Evolutionary conservation across 768 basidiomycete genomes (phyloP).

Genomic region (Podaxis sp.): DNA sequence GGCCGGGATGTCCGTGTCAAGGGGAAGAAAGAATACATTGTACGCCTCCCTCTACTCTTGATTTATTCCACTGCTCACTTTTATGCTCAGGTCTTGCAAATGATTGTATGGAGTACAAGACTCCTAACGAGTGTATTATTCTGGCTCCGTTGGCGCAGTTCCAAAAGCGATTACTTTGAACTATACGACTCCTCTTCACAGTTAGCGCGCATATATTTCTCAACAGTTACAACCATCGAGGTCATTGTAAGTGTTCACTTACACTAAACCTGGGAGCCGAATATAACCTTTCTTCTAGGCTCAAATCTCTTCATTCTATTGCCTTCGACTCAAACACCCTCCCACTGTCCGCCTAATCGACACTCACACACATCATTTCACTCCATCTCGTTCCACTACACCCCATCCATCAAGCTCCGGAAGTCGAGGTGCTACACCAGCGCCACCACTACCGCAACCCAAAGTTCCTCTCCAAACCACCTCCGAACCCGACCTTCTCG

Average conservation of each 20-base stretch:
- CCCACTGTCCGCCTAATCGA: slow-evolving; percentile 72
- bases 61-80: neutral
- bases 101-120: slow-evolving; percentile 57
- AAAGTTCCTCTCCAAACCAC: slow-evolving; percentile 18
- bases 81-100: slow-evolving; percentile 55
- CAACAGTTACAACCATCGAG: slow-evolving; percentile 48
- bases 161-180: slow-evolving; percentile 38
- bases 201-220: slow-evolving; percentile 46
- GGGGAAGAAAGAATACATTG: slow-evolving; percentile 65
- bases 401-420: slow-evolving; percentile 31
- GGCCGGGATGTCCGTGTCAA: slow-evolving; percentile 69
- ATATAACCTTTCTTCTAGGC: slow-evolving; percentile 37
- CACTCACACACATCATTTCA: slow-evolving; percentile 42
- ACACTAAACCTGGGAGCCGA: slow-evolving; percentile 7
- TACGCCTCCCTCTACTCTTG: slow-evolving; percentile 31
- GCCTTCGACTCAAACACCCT: slow-evolving; percentile 65
- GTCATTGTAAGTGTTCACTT: slow-evolving; percentile 45
- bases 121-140: slow-evolving; percentile 45
- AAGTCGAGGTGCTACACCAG: slow-evolving; percentile 18
- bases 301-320: slow-evolving; percentile 47
- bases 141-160: slow-evolving; percentile 41
- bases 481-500: slow-evolving; percentile 57
- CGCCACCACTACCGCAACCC: slow-evolving; percentile 17
- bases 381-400: slow-evolving; percentile 44
- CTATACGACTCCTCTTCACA: slow-evolving; percentile 34